These are phyloP conservation scores for Lantana camara DNA, from an alignment of 257 asterid genomes.

Conservation along the genomic window DNA sequence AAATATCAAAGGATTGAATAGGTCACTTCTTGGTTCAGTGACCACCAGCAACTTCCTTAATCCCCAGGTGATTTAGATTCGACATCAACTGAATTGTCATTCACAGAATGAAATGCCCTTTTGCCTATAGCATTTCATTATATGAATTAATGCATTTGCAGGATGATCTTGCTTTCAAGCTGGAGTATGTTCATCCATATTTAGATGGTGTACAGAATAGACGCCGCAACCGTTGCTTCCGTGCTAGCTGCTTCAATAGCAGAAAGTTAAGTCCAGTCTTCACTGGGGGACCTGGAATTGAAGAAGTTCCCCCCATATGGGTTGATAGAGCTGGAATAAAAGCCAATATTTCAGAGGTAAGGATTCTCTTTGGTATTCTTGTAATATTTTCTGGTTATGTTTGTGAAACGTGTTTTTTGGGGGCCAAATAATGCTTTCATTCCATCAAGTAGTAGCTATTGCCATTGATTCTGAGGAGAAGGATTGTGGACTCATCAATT, in stretches of 20 bases:
- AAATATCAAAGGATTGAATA: slow-evolving; percentile 82
- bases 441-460: not conserved
- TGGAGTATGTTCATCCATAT: slow-evolving; percentile 94
- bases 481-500: not conserved
- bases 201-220: slow-evolving; percentile 87
- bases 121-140: not conserved
- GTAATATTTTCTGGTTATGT: slow-evolving; percentile 3
- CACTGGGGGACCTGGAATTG: slow-evolving; percentile 98
- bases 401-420: slow-evolving; percentile 2
- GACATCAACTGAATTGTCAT: slow-evolving; percentile 16
- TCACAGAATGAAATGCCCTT: slow-evolving; percentile 5
- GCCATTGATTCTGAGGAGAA: not conserved
- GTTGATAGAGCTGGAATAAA: slow-evolving; percentile 94
- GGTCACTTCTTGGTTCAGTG: slow-evolving; percentile 95
- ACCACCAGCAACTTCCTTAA: slow-evolving; percentile 94
- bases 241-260: slow-evolving; percentile 92
- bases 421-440: slow-evolving; percentile 6
- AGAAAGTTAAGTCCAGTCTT: slow-evolving; percentile 96
- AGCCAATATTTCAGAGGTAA: slow-evolving; percentile 92
- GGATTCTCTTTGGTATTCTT: slow-evolving; percentile 13
- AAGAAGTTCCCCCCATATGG: slow-evolving; percentile 97
- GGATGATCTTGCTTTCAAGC: slow-evolving; percentile 98
- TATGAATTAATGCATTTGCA: slow-evolving; percentile 33
- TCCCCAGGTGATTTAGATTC: slow-evolving; percentile 70
- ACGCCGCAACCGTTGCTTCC: slow-evolving; percentile 81